Evolutionary conservation across 306 rosid species (phyloP), one percentile per base, ranked within the genome.

Genomic region (Glycine soja): DNA sequence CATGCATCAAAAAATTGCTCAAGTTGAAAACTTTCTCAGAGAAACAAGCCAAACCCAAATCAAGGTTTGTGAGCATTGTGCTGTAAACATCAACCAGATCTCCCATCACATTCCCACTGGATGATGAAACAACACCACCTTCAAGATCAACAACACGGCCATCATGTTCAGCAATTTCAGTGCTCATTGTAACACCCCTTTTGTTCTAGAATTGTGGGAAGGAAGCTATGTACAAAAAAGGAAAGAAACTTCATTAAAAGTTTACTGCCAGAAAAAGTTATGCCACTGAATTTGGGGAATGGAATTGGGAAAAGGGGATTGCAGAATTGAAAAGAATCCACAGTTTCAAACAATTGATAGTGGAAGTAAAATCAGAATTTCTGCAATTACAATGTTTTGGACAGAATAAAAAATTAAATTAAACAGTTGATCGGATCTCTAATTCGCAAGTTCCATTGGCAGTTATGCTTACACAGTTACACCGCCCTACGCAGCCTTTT

Each of bases 11-110:
- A 36, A 88, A 87, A 67, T 83, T 89, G 56, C 66, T 84, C 76
- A 91, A 79, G 83, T 91, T 91, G 59, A 82, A 85, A 30, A 90
- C 58, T 72, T 90, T 91, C 84, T 93, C 97, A 4, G 88, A 85
- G 75, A 76, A 86, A 57, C 87, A 76, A 5, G 92, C 98, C 50
- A 93, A 46, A 82, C 84, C 85, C 13, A 83, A 74, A 67, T 90
- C 88, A 72, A 91, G 64, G 80, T 77, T 68, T 7, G 89, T 74
- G 52, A 90, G 32, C 59, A 83, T 72, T 76, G 81, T 88, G 2
- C 70, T 75, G 62, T 72, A 46, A 45, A 47, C 81, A 74, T 79
- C 81, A 61, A 80, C 76, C 69, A 75, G 72, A 38, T 85, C 93
- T 66, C 88, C 87, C 40, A 18, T 67, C 34, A 65, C 77, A 74